Conservation (phyloP, 805 yeast species). For the Starmera caribaea region DNA sequence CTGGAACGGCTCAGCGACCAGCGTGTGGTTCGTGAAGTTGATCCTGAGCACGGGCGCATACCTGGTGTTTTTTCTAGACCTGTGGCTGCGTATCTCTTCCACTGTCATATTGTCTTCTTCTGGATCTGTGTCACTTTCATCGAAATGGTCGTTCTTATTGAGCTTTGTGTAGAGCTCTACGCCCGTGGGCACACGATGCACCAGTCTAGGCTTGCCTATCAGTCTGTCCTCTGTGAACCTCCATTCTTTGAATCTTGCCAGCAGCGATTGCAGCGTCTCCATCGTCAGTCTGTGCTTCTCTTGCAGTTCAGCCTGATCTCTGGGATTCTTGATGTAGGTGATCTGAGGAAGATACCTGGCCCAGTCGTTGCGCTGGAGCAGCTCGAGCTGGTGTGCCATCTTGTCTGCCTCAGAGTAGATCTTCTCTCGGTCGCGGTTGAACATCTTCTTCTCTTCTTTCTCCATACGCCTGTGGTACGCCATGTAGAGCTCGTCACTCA, state of each 20-base stretch:
- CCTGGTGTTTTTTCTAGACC: slow-evolving; percentile 5
- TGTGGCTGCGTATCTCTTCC: slow-evolving; percentile 9
- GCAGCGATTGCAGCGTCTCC: slow-evolving; percentile 26
- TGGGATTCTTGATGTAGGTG: slow-evolving; percentile 37
- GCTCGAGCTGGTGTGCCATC: slow-evolving; percentile 28
- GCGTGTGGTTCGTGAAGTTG: slow-evolving; percentile 10
- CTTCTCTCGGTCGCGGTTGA: slow-evolving; percentile 40
- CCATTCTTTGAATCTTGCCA: slow-evolving; percentile 10
- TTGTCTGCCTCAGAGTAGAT: slow-evolving; percentile 47
- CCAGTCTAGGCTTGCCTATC: slow-evolving; percentile 6
- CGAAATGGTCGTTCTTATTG: slow-evolving; percentile 14
- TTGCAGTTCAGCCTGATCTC: slow-evolving; percentile 37
- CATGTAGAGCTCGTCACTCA: slow-evolving; percentile 32
- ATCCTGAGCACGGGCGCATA: slow-evolving; percentile 18
- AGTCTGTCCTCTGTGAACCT: slow-evolving; percentile 15
- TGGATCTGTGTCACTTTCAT: slow-evolving; percentile 19
- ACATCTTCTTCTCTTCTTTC: slow-evolving; percentile 53
- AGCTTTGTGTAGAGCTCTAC: slow-evolving; percentile 11
- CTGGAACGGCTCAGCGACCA: slow-evolving; percentile 18
- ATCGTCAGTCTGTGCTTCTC: slow-evolving; percentile 44
- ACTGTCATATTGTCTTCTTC: slow-evolving; percentile 13
- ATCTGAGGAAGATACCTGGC: slow-evolving; percentile 31
- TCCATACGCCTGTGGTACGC: slow-evolving; percentile 50
- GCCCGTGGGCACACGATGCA: slow-evolving; percentile 2
- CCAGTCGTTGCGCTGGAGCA: slow-evolving; percentile 39